Percentiles rank a stretch among this genome's conserved stretches.
These are phyloP conservation scores for Pythium vanterpoolii DNA, from an alignment of 352 stramenopile species.

Conservation along the genomic window DNA sequence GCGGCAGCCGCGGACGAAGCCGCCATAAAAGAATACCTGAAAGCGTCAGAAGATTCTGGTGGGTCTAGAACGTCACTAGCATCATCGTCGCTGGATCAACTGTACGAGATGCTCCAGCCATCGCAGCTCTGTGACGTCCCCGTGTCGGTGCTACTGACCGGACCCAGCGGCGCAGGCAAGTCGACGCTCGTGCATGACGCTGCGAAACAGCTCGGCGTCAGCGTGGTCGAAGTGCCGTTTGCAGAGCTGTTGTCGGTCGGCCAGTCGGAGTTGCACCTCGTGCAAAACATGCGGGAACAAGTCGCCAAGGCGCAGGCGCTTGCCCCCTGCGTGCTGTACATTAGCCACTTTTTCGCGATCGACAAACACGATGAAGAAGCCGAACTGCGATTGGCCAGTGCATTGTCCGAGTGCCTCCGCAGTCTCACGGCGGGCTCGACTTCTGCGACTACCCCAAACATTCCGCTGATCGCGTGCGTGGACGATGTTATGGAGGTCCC, in stretches of 20 bases:
- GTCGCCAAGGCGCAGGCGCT: slow-evolving; percentile 64
- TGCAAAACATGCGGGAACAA: slow-evolving; percentile 73
- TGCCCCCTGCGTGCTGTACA: slow-evolving; percentile 74
- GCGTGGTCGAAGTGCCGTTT: slow-evolving; percentile 73
- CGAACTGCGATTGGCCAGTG: slow-evolving; percentile 54
- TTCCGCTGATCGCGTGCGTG: slow-evolving; percentile 72
- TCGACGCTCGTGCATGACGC: slow-evolving; percentile 66
- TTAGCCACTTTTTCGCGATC: slow-evolving; percentile 72
- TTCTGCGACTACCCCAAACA: slow-evolving; percentile 31
- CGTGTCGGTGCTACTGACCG: slow-evolving; percentile 67
- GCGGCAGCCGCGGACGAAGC: slow-evolving; percentile 49
- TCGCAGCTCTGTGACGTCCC: slow-evolving; percentile 63
- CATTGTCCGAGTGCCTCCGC: slow-evolving; percentile 64
- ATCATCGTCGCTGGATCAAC: slow-evolving; percentile 35
- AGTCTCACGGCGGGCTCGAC: slow-evolving; percentile 35
- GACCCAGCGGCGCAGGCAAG: slow-evolving; percentile 66
- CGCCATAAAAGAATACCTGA: slow-evolving; percentile 42
- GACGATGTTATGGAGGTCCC: slow-evolving; percentile 76
- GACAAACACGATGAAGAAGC: slow-evolving; percentile 80
- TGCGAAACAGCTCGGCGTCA: slow-evolving; percentile 60
- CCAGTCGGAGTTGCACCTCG: slow-evolving; percentile 60
- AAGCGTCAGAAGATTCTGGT: not conserved
- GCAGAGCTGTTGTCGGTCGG: slow-evolving; percentile 61
- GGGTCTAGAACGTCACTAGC: slow-evolving; percentile 10
- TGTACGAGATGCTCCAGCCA: slow-evolving; percentile 71